Conservation (phyloP, 257 asterid genomes). For the Nicotiana knightiana region DNA sequence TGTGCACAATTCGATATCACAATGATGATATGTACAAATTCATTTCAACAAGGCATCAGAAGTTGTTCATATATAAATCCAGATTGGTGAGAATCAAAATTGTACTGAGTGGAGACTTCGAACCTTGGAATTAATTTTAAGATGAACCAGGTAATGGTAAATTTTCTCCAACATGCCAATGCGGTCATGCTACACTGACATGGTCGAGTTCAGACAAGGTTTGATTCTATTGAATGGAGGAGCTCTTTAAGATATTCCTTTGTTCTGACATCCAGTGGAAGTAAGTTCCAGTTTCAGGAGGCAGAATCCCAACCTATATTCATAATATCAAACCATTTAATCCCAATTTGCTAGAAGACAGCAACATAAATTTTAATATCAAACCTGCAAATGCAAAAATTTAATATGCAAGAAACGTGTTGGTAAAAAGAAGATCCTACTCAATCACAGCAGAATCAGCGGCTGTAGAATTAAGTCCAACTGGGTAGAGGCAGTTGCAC, state of each 20-base stretch:
- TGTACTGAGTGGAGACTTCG: neutral
- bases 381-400: neutral
- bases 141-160: neutral
- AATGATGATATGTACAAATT: neutral
- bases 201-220: neutral
- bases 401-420: neutral
- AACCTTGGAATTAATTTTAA: neutral
- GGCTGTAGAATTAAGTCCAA: neutral
- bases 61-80: neutral
- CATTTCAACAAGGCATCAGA: neutral
- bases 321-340: neutral
- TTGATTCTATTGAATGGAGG: neutral
- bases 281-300: neutral
- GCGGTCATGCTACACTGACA: neutral
- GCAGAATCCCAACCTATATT: neutral
- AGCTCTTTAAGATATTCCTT: neutral
- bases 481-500: neutral
- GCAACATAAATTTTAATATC: neutral
- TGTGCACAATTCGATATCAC: neutral
- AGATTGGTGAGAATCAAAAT: neutral
- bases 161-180: constrained; percentile 5
- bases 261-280: neutral
- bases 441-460: neutral
- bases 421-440: neutral
- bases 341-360: neutral